These are phyloP conservation scores for Pseudocercospora musae DNA, from an alignment of 2,329 filamentous ascomycete genomes.

Conservation along the genomic window DNA sequence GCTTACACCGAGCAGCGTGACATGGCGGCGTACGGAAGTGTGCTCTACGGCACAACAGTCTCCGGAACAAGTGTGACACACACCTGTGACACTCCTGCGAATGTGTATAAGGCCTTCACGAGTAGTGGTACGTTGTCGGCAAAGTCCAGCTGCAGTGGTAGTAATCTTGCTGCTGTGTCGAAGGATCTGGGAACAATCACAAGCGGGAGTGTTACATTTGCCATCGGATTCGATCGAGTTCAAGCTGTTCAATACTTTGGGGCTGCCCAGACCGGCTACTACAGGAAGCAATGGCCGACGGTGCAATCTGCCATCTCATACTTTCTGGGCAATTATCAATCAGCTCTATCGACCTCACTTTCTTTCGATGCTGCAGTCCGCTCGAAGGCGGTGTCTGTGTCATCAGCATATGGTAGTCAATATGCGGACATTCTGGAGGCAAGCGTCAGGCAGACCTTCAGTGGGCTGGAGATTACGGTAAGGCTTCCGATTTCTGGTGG, in stretches of 20 bases:
- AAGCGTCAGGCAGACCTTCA: constrained; percentile 29
- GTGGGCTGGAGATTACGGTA: constrained; percentile 27
- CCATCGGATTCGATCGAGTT: constrained; percentile 26
- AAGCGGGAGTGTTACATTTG: constrained; percentile 22
- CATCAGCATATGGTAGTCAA: constrained; percentile 21
- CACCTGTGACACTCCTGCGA: constrained; percentile 6
- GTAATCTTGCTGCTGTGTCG: constrained; percentile 23
- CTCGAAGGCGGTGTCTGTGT: constrained; percentile 22
- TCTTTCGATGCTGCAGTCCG: constrained; percentile 24
- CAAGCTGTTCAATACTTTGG: constrained; percentile 26
- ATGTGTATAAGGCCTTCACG: constrained; percentile 18
- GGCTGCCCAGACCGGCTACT: constrained; percentile 26
- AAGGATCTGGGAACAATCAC: constrained; percentile 13
- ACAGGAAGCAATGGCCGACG: constrained; percentile 24
- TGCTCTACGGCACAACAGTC: constrained; percentile 18
- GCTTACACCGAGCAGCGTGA: constrained; percentile 25
- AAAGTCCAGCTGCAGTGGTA: constrained; percentile 7
- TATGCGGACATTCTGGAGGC: constrained; percentile 32
- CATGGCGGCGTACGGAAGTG: constrained; percentile 26
- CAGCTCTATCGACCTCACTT: constrained; percentile 16
- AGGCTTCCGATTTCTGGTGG: neutral
- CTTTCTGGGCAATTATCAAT: constrained; percentile 22
- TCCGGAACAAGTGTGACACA: constrained; percentile 4
- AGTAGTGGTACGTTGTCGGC: constrained; percentile 12
- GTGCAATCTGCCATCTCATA: constrained; percentile 22